Base-by-base conservation (phyloP, 345 rosid species). In the Euphorbia peplus region DNA sequence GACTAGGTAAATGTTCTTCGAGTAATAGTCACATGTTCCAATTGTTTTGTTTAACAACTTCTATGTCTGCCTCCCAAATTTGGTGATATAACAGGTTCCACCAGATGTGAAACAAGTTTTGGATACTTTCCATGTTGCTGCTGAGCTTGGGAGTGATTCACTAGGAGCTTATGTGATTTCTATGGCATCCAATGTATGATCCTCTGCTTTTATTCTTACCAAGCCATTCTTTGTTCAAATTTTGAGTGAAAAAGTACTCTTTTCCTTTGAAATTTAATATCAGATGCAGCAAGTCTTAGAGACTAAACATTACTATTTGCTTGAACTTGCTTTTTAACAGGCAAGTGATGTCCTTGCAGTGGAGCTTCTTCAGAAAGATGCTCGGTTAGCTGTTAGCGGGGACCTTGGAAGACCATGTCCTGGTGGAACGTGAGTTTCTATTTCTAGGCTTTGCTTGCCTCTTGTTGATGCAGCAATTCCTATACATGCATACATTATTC, bases 81-180 rank as follows among this genome's bases (percentile, higher is more conserved):
- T 54, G 52, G 57, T 12, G 69, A 4, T 68, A 5, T 75, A 71
- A 67, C 83, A 93, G 97, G 97, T 95, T 72, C 70, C 85, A 63
- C 80, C 86, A 58, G 99, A 93, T 70, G 83, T 95, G 24, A 80
- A 84, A 83, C 96, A 95, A 88, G 90, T 89, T 52, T 70, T 91
- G 76, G 93, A 95, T 73, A 88, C 96, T 52, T 95, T 91, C 72
- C 92, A 82, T 22, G 96, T 91, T 39, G 97, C 96, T 76, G 97
- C 98, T 60, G 98, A 93, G 80, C 84, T 88, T 57, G 97, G 98
- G 71, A 88, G 85, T 70, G 95, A 91, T 73, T 88, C 92, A 24
- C 95, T 95, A 76, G 99, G 99, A 71, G 97, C 99, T 71, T 95
- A 95, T 74, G 93, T 95, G 73, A 95, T 95, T 67, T 95, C 99